Evolutionary conservation across 176 grass and related monocot genomes (phyloP).

Genomic region (Phoenix dactylifera): DNA sequence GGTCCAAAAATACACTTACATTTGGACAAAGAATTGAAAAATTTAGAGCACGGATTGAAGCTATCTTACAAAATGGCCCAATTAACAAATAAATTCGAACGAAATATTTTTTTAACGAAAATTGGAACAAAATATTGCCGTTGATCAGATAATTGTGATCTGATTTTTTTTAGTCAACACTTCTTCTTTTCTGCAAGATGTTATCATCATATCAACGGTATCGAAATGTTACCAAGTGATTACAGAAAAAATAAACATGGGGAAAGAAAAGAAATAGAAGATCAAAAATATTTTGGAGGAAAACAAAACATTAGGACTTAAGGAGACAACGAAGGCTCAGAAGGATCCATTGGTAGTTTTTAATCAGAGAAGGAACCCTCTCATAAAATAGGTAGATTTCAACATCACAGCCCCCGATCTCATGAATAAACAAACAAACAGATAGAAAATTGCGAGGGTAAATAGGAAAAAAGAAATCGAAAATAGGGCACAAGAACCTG

Average conservation of each 20-base stretch:
- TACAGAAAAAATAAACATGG: too few species aligned
- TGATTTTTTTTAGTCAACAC: slow-evolving; percentile 49
- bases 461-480: background rate
- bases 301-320: background rate
- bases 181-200: slow-evolving; percentile 31
- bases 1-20: background rate
- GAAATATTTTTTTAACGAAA: too few species aligned
- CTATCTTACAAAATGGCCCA: too few species aligned
- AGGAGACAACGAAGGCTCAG: slow-evolving; percentile 42
- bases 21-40: too few species aligned
- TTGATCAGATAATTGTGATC: slow-evolving; percentile 99
- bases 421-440: background rate
- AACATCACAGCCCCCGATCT: slow-evolving; percentile 31
- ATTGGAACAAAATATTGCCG: background rate
- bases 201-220: slow-evolving; percentile 63
- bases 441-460: background rate
- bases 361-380: slow-evolving; percentile 33
- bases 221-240: too few species aligned
- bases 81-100: too few species aligned
- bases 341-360: slow-evolving; percentile 96
- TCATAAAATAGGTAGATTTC: slow-evolving; percentile 77
- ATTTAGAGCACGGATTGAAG: too few species aligned
- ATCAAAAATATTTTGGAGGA: background rate
- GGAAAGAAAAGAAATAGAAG: background rate
- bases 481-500: too few species aligned